These are phyloP conservation scores for Penstemon eatonii DNA, from an alignment of 257 asterid genomes.

Conservation along the genomic window DNA sequence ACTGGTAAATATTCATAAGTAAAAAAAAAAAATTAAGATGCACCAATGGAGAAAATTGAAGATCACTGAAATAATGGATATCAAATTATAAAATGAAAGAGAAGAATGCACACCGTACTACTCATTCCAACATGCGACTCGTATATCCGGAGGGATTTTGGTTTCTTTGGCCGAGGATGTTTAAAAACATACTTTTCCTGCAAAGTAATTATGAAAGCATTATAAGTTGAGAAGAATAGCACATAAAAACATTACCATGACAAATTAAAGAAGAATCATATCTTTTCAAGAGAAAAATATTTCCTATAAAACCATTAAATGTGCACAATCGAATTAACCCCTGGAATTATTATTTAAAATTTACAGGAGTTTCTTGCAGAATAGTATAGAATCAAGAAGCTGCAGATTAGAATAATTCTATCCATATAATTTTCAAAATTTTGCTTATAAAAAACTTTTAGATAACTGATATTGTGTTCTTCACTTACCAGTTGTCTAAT, in stretches of 20 bases:
- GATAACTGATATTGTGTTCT: background rate
- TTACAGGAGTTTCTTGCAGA: constrained; percentile 14
- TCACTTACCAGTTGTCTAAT: constrained; percentile 21
- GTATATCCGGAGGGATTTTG: constrained; percentile 84
- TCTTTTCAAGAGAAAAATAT: constrained; percentile 12
- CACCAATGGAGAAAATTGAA: background rate
- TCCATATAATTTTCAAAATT: background rate
- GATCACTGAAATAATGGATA: constrained; percentile 17
- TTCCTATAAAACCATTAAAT: constrained; percentile 5
- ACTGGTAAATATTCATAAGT: constrained; percentile 16
- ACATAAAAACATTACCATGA: constrained; percentile 15
- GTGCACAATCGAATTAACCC: constrained; percentile 14
- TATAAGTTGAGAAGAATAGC: constrained; percentile 26
- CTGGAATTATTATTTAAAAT: constrained; percentile 12
- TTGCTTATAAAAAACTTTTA: background rate
- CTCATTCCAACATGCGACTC: constrained; percentile 99
- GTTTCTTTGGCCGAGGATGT: constrained; percentile 90
- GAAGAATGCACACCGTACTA: constrained; percentile 72
- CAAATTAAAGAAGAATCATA: background rate
- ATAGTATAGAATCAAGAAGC: constrained; percentile 21
- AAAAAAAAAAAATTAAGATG: background rate
- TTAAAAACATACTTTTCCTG: constrained; percentile 81
- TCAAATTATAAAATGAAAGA: constrained; percentile 29
- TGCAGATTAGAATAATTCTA: constrained; percentile 16
- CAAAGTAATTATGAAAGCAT: constrained; percentile 31